phyloP scores from a whole-genome alignment of 2,329 filamentous ascomycete species.

The Cladosporium phlei region DNA sequence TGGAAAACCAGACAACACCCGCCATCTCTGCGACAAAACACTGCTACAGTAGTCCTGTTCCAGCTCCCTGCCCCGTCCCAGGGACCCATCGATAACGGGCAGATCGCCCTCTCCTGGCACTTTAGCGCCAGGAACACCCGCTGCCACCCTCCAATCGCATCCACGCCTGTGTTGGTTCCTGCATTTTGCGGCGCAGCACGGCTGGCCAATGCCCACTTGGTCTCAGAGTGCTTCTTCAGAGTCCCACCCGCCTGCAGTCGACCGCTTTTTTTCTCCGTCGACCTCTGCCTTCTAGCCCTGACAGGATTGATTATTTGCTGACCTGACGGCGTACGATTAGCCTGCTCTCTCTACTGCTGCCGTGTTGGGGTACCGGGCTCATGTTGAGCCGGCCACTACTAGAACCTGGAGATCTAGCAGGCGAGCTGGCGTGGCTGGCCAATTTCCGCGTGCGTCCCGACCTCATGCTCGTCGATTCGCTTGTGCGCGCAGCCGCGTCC shows the following conservation, averaged over 20 bases:
- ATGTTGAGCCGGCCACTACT: neutral
- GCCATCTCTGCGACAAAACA: too few species aligned
- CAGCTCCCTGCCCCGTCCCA: neutral
- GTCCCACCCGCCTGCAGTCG: conserved; percentile 4
- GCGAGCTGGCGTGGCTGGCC: too few species aligned
- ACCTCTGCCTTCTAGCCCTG: neutral
- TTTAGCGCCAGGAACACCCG: conserved; percentile 14
- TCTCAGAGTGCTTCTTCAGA: conserved; percentile 8
- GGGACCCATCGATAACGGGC: neutral
- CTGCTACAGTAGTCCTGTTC: too few species aligned
- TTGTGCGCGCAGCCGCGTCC: conserved; percentile 4
- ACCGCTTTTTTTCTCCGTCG: too few species aligned
- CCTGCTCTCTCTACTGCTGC: neutral
- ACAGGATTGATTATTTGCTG: neutral
- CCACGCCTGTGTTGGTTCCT: conserved; percentile 3
- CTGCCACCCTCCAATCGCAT: conserved; percentile 2
- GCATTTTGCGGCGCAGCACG: neutral
- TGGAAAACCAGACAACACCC: too few species aligned
- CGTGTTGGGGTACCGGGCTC: neutral
- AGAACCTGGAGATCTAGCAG: conserved; percentile 1
- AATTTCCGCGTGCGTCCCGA: conserved; percentile 2
- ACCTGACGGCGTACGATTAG: conserved; percentile 1
- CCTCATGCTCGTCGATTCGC: conserved; percentile 1
- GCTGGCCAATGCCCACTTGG: neutral
- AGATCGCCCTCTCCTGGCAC: neutral